Base-by-base conservation (phyloP, 306 rosid genomes). In the Pyrus pyrifolia region DNA sequence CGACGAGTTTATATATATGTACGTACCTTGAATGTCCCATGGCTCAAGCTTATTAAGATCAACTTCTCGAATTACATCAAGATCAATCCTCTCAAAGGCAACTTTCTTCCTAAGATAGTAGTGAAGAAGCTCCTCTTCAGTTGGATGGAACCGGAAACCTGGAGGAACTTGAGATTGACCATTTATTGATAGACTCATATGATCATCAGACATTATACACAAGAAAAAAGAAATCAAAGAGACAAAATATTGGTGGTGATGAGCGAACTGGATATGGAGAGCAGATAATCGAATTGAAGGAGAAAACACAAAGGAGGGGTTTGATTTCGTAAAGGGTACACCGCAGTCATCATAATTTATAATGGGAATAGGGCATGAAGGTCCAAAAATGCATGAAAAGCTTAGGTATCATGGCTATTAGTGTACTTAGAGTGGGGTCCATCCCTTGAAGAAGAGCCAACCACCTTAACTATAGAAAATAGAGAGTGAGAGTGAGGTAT, bases 21-120 rank as follows among this genome's bases (percentile, higher is more conserved):
- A 18, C n/a, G 45, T 73, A 88, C 91, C 91, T 88, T 88, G 91
- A 68, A 88, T 85, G 64, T 88, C 91, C 91, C 91, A 88, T 11
- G 89, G 91, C 74, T 88, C 91, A 21, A 88, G 89, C 86, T 88
- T 88, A 72, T 88, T 88, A 6, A 85, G 89, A 81, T 88, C 91
- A 63, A 88, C 89, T 42, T 88, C 91, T 1, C 87, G 84, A 72
- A 88, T 85, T 22, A 88, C 91, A 69, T 88, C 91, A 31, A 88
- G 87, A 71, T 88, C 91, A 68, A 88, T 83, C 65, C 83, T 85
- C 77, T 88, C 86, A n/a, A 72, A 86, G 11, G 86, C 84, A 13
- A 88, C 87, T 68, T 88, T 88, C 83, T 88, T 88, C 62, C 87
- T 71, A 1, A 88, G 81, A 64, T 88, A 88, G 82, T 88, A 88